A percentile compares a stretch with the other conserved stretches of the same genome.
Conservation (phyloP, 768 basidiomycete species). For the Asterophora lycoperdoides region DNA sequence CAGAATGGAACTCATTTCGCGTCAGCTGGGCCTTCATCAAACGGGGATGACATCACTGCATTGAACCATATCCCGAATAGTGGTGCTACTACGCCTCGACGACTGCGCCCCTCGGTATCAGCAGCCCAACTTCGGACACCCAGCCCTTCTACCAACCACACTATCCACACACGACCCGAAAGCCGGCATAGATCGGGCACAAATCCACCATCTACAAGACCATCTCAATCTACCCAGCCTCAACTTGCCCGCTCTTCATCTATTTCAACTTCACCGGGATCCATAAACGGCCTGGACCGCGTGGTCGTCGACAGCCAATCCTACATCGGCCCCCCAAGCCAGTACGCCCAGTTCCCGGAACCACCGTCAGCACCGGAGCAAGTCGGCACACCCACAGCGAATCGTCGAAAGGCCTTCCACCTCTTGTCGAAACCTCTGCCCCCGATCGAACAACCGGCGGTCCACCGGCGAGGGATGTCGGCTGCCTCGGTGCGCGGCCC, state of each 20-base stretch:
- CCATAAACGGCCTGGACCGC: constrained; percentile 32
- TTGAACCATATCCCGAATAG: constrained; percentile 42
- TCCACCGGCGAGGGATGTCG: constrained; percentile 52
- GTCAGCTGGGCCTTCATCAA: constrained; percentile 47
- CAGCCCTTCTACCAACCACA: constrained; percentile 22
- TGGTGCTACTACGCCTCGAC: constrained; percentile 56
- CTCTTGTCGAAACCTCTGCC: constrained; percentile 56
- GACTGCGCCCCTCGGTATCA: constrained; percentile 69
- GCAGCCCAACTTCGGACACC: constrained; percentile 67
- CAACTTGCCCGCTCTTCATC: constrained; percentile 52
- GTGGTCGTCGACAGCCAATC: constrained; percentile 43
- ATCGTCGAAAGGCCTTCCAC: constrained; percentile 66
- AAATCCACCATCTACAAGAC: constrained; percentile 54
- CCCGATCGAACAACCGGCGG: constrained; percentile 30
- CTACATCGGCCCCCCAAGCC: constrained; percentile 62
- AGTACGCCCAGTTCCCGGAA: constrained; percentile 69
- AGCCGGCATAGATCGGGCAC: constrained; percentile 66
- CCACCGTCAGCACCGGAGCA: constrained; percentile 50
- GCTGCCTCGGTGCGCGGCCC: constrained; percentile 46
- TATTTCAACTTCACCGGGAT: constrained; percentile 48
- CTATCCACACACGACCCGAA: constrained; percentile 34
- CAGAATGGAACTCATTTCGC: constrained; percentile 50
- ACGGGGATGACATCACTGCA: constrained; percentile 51
- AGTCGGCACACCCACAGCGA: constrained; percentile 48
- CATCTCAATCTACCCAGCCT: constrained; percentile 39